phyloP scores from a whole-genome alignment of 139 green algal genomes.

The Mesotaenium endlicherianum region DNA sequence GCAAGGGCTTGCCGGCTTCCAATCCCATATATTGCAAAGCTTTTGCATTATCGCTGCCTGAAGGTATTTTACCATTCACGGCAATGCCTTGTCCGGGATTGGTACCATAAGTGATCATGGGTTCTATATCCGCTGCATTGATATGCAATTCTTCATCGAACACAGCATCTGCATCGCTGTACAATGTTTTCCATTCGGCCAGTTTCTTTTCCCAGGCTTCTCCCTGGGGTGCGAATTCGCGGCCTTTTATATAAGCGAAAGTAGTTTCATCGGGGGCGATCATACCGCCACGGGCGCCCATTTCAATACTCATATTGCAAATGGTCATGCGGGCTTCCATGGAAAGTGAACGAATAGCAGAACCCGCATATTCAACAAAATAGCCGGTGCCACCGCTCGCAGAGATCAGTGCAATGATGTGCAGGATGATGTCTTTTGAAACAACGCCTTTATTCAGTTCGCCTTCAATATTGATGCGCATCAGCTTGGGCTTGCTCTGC shows the following conservation, averaged over 20 bases:
- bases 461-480: constrained; percentile 52
- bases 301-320: constrained; percentile 63
- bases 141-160: constrained; percentile 56
- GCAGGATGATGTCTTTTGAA: constrained; percentile 53
- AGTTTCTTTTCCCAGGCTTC: constrained; percentile 48
- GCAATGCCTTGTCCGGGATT: constrained; percentile 25
- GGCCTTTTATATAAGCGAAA: constrained; percentile 56
- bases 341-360: constrained; percentile 47
- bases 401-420: constrained; percentile 53
- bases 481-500: constrained; percentile 51
- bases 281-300: constrained; percentile 53
- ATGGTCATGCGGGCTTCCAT: constrained; percentile 60
- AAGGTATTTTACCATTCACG: constrained; percentile 48
- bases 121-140: constrained; percentile 45
- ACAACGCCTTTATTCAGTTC: constrained; percentile 31
- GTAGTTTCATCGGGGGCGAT: constrained; percentile 57
- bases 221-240: constrained; percentile 50
- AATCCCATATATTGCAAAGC: constrained; percentile 60
- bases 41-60: constrained; percentile 42
- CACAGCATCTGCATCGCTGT: constrained; percentile 35
- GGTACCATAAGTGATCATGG: constrained; percentile 54
- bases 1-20: constrained; percentile 28
- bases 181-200: constrained; percentile 39
- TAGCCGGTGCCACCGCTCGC: constrained; percentile 45
- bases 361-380: constrained; percentile 54